phyloP scores from a whole-genome alignment of 768 basidiomycete species.

The Vararia minispora region DNA sequence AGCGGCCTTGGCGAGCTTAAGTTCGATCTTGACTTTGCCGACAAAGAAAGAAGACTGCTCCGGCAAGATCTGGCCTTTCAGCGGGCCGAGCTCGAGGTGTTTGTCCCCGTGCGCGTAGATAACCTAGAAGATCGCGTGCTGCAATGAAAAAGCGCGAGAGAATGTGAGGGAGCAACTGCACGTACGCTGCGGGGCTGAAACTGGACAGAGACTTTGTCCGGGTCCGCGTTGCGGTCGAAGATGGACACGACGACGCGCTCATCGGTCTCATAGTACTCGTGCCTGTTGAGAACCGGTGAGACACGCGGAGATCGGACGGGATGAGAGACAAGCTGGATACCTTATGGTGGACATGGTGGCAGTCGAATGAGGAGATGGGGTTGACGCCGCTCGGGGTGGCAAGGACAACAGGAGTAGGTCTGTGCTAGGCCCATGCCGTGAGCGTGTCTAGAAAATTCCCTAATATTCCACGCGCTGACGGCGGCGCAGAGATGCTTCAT shows the following conservation, averaged over 20 bases:
- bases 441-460: no score
- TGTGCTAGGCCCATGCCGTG: no score
- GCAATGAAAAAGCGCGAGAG: constrained; percentile 3
- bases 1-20: constrained; percentile 60
- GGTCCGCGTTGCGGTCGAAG: constrained; percentile 70
- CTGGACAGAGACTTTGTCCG: constrained; percentile 44
- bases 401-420: no score
- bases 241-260: constrained; percentile 62
- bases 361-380: neutral
- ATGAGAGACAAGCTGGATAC: neutral
- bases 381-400: no score
- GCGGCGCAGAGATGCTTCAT: no score
- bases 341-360: constrained; percentile 7
- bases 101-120: constrained; percentile 62
- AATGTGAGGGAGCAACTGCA: neutral
- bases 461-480: no score
- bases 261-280: constrained; percentile 86
- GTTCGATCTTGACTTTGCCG: constrained; percentile 82
- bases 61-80: constrained; percentile 73
- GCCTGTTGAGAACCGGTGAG: constrained; percentile 28
- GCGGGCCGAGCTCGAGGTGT: constrained; percentile 59
- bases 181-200: constrained; percentile 58
- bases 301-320: neutral
- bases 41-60: constrained; percentile 52
- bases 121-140: constrained; percentile 38